Base-by-base conservation (phyloP, 306 rosid genomes). In the Astragalus membranaceus region DNA sequence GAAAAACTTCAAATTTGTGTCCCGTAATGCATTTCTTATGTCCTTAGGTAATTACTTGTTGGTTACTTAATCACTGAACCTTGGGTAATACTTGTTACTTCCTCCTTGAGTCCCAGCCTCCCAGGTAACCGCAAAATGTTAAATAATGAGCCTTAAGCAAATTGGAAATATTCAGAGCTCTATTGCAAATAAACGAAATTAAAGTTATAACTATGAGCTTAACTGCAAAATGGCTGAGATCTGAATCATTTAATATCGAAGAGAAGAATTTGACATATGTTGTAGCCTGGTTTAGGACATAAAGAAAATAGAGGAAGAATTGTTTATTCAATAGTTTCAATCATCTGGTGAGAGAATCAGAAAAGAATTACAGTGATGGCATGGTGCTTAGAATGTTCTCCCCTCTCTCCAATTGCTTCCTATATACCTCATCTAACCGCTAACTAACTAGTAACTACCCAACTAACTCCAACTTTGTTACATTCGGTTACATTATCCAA, bases 61-160 rank as follows among this genome's bases (percentile, higher is more conserved):
- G 17, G 58, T 39, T 16, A 50, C 60, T 14, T 17, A 8, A 41
- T 39, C 26, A 23, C 26, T 23, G 26, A 23, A 23, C n/a, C 2
- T 23, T 23, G 26, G 26, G 2, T 23, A 23, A 23, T 23, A 23
- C 26, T 23, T 23, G 26, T 39, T 16, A 50, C 60, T 14, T 17
- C 5, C 16, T 39, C 59, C 62, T 57, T 36, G 62, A 48, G 57
- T n/a, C n/a, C n/a, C n/a, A n/a, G n/a, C n/a, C n/a, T 76, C 75
- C 26, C 37, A 16, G 52, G 39, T 60, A 12, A 48, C 30, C 20
- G 20, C 12, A 48, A 72, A 72, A 49, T 4, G 4, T 14, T 14
- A 8, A n/a, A 54, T 42, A 43, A 20, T 49, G 48, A 39, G 59
- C 6, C 6, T 7, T 14, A 74, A 74, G 46, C 78, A 63, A 51